Evolutionary conservation across 495 filamentous ascomycete species (phyloP).

Genomic region (Tetracladium marchalianum): DNA sequence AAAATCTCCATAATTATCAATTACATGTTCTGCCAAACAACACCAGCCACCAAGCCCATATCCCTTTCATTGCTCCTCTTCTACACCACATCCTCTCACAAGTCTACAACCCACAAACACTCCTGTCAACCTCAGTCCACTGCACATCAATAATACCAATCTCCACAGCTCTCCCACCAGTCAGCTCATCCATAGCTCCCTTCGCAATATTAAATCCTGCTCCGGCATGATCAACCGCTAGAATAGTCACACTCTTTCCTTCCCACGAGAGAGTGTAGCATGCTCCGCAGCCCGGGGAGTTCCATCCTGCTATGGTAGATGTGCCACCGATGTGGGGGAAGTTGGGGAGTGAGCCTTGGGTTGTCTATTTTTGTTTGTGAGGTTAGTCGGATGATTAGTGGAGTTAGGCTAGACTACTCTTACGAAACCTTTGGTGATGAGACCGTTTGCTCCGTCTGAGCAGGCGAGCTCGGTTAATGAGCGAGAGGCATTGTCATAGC

Average conservation of each 20-base stretch:
- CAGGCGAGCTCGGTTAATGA: conserved; percentile 39
- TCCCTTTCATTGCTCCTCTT: no score
- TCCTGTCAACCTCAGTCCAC: conserved; percentile 31
- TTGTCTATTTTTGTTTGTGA: conserved; percentile 5
- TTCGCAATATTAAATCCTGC: conserved; percentile 56
- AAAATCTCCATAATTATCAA: no score
- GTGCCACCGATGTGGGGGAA: conserved; percentile 58
- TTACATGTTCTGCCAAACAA: no score
- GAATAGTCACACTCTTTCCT: conserved; percentile 50
- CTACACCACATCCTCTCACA: no score
- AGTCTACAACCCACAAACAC: conserved; percentile 27
- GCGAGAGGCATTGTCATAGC: conserved; percentile 40
- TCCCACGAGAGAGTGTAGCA: conserved; percentile 58
- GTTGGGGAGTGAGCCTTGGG: conserved; percentile 35
- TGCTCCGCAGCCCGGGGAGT: conserved; percentile 50
- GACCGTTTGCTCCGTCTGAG: conserved; percentile 49
- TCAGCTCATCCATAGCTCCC: conserved; percentile 56
- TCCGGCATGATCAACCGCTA: conserved; percentile 54
- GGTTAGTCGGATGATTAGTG: conserved; percentile 6
- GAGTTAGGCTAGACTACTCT: conserved; percentile 22
- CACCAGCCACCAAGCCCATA: no score
- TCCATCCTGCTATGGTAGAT: conserved; percentile 49
- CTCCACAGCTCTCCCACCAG: conserved; percentile 39
- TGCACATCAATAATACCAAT: conserved; percentile 48
- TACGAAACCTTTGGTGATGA: conserved; percentile 41